Conservation (phyloP, 2,329 filamentous ascomycete species). For the Pyrenochaeta sp. region DNA sequence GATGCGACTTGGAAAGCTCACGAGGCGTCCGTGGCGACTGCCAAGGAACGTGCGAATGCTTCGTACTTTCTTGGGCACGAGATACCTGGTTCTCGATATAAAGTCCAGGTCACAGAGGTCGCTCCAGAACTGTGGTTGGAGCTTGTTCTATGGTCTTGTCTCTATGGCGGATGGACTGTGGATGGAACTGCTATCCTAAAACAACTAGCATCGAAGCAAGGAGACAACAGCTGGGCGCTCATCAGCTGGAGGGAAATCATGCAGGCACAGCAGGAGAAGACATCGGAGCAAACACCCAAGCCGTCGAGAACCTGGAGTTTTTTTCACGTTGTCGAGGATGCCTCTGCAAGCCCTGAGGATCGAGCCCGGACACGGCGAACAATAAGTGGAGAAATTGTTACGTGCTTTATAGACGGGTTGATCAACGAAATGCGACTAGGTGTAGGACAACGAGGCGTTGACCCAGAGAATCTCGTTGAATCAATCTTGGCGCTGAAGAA, state of each 20-base stretch:
- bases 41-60: conserved; percentile 43
- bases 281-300: conserved; percentile 5
- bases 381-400: conserved; percentile 66
- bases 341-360: conserved; percentile 30
- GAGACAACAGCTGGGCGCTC: conserved; percentile 37
- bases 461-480: conserved; percentile 43
- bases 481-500: conserved; percentile 47
- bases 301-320: conserved; percentile 32
- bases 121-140: conserved; percentile 61
- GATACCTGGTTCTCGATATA: conserved; percentile 55
- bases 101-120: conserved; percentile 51
- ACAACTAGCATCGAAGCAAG: conserved; percentile 30
- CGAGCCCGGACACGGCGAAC: conserved; percentile 53
- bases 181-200: conserved; percentile 54
- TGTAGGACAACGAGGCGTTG: conserved; percentile 51
- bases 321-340: conserved; percentile 29
- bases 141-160: conserved; percentile 61
- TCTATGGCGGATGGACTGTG: conserved; percentile 57
- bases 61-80: conserved; percentile 54
- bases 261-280: conserved; percentile 37
- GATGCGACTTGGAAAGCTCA: conserved; percentile 61
- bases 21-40: conserved; percentile 45
- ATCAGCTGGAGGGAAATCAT: conserved; percentile 56
- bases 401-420: conserved; percentile 63
- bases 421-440: conserved; percentile 57